Evolutionary conservation across 31 red algal species (phyloP), one percentile per base, ranked within the genome.

Genomic region (Asparagopsis taxiformis): DNA sequence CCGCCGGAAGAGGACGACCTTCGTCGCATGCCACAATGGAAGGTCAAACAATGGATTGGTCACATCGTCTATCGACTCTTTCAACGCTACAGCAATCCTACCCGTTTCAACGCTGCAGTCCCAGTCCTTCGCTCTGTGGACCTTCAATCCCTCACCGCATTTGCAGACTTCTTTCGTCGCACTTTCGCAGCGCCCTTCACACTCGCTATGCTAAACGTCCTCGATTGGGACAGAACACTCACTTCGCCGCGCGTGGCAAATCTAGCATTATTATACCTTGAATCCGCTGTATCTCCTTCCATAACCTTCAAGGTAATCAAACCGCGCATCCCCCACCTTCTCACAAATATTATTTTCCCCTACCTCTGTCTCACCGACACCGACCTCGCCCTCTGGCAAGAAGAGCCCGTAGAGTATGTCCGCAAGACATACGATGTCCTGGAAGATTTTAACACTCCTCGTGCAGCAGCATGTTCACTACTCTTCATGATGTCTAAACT

Each of bases 401-500:
- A 66, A 21, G 87, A 91, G 32, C 87, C 87, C 1, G 38, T 77
- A 39, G 87, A 82, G 51, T 91, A 91, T 56, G 80, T 91, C 17
- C 55, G 87, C 24, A 74, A 91, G 60, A 49, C 52, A 43, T 58
- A 63, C n/a, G 79, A 91, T 48, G 26, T 91, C 20, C 37, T 69
- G 21, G 79, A 91, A 16, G 87, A 91, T 51, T 83, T 60, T 41
- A 61, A 75, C 51, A 71, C 79, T 7, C 79, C 87, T 11, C 87
- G 87, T 17, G 51, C 57, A 11, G 87, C 87, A 20, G 80, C 87
- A 21, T 59, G 59, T 21, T 28, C 67, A 2, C 38, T 91, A 43
- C 58, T 91, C 10, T 53, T 52, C 41, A 63, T 44, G 4, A 26
- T 91, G 24, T 26, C 68, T 2, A n/a, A 30, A 24, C 22, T 68